phyloP scores from a whole-genome alignment of 768 basidiomycete genomes.

The Auriculariales sp. region DNA sequence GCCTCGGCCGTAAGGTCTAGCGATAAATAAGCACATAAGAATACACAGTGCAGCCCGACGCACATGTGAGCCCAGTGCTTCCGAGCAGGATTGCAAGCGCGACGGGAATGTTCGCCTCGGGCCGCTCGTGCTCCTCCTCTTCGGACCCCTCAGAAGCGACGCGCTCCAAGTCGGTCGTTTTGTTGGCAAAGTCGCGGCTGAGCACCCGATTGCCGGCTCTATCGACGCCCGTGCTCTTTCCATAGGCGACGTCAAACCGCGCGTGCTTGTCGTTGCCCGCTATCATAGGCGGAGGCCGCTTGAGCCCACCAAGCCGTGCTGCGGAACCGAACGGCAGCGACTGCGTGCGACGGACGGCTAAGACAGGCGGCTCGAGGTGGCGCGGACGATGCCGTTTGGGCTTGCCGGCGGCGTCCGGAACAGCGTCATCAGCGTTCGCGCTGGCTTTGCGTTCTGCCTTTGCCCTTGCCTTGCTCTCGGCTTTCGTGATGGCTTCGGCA shows the following conservation, averaged over 20 bases:
- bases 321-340: neutral
- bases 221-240: neutral
- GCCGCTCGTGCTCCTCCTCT: conserved; percentile 18
- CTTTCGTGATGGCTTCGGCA: too few species aligned
- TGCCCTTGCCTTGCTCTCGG: too few species aligned
- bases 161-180: conserved; percentile 6
- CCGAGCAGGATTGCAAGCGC: conserved; percentile 19
- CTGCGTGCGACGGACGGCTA: conserved; percentile 1
- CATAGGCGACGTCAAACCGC: neutral
- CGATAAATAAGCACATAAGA: conserved; percentile 16
- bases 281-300: neutral
- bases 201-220: neutral
- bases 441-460: too few species aligned
- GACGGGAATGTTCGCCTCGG: conserved; percentile 22
- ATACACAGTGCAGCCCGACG: neutral
- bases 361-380: conserved; percentile 6
- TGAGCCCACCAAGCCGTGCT: neutral
- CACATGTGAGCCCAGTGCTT: conserved; percentile 22
- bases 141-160: conserved; percentile 12
- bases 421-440: too few species aligned
- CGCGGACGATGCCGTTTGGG: conserved; percentile 4
- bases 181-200: neutral
- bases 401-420: too few species aligned
- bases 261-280: neutral
- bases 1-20: conserved; percentile 43